These are phyloP conservation scores for Opeltia flavorubescens DNA, from an alignment of 495 filamentous ascomycete species.

Conservation along the genomic window DNA sequence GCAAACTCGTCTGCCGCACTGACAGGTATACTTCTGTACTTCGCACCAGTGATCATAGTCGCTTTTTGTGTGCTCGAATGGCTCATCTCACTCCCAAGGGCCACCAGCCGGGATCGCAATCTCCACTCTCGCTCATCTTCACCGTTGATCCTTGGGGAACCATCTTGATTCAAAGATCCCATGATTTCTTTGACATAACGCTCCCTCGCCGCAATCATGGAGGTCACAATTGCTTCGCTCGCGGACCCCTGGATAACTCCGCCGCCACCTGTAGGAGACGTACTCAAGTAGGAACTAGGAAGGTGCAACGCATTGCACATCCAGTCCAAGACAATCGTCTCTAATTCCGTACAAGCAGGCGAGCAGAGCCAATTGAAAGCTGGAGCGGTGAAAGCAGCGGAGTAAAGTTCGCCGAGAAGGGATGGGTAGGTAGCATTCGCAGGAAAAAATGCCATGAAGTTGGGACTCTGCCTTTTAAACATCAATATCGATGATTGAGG, in stretches of 20 bases:
- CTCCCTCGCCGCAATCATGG: conserved; percentile 82
- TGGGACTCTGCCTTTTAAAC: conserved; percentile 55
- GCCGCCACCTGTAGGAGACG: conserved; percentile 49
- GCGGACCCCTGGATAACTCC: conserved; percentile 94
- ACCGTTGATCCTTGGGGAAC: too few relatives aligned
- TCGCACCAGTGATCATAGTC: conserved; percentile 70
- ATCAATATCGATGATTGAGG: neutral
- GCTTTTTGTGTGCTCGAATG: conserved; percentile 82
- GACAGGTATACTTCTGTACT: conserved; percentile 55
- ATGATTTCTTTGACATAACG: conserved; percentile 35
- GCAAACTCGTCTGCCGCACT: conserved; percentile 47
- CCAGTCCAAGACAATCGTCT: conserved; percentile 93
- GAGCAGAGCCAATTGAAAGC: conserved; percentile 97
- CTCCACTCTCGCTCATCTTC: conserved; percentile 51
- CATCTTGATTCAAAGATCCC: conserved; percentile 19
- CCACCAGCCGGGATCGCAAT: conserved; percentile 58
- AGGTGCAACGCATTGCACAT: conserved; percentile 59
- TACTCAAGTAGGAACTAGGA: conserved; percentile 63
- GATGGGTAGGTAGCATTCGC: conserved; percentile 69
- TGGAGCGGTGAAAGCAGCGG: conserved; percentile 71
- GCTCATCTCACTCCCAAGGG: conserved; percentile 62
- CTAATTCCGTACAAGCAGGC: conserved; percentile 88
- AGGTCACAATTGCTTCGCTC: conserved; percentile 73
- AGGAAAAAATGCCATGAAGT: conserved; percentile 95
- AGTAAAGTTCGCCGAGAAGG: conserved; percentile 90